phyloP scores from a whole-genome alignment of 2,329 filamentous ascomycete genomes.

The Xylariomycetidae sp. region DNA sequence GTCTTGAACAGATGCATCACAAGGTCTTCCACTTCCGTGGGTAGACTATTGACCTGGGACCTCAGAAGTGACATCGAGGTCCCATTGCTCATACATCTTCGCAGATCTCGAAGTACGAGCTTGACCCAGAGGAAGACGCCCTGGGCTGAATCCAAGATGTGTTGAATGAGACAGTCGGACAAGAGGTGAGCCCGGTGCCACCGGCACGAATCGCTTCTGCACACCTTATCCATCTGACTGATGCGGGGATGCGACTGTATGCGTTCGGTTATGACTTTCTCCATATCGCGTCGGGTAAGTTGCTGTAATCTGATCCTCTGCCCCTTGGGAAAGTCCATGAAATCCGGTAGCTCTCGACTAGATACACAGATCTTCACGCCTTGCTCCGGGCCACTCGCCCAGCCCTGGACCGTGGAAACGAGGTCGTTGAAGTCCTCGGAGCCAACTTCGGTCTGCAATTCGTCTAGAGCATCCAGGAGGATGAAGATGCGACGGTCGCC shows the following conservation, averaged over 20 bases:
- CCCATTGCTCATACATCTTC: no score
- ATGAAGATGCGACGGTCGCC: slow-evolving; percentile 8
- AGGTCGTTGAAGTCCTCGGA: background rate
- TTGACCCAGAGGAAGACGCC: slow-evolving; percentile 12
- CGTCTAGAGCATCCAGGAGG: slow-evolving; percentile 13
- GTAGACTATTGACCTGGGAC: no score
- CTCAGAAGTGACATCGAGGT: no score
- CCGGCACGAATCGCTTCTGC: no score
- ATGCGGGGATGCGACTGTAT: background rate
- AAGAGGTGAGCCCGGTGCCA: no score
- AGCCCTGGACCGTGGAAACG: no score
- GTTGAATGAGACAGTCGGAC: no score
- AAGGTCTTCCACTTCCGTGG: no score
- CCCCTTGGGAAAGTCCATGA: slow-evolving; percentile 8
- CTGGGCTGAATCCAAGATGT: slow-evolving; percentile 5
- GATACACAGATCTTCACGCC: slow-evolving; percentile 14
- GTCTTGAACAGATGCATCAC: no score
- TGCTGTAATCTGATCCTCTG: slow-evolving; percentile 10
- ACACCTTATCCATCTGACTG: no score
- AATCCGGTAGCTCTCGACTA: slow-evolving; percentile 13
- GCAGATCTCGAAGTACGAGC: slow-evolving; percentile 7
- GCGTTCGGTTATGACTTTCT: slow-evolving; percentile 4
- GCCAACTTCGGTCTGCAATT: slow-evolving; percentile 7
- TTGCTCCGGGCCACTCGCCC: no score
- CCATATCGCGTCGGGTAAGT: slow-evolving; percentile 10